Evolutionary conservation across 805 yeast species (phyloP).

Genomic region (Nakazawaea holstii): DNA sequence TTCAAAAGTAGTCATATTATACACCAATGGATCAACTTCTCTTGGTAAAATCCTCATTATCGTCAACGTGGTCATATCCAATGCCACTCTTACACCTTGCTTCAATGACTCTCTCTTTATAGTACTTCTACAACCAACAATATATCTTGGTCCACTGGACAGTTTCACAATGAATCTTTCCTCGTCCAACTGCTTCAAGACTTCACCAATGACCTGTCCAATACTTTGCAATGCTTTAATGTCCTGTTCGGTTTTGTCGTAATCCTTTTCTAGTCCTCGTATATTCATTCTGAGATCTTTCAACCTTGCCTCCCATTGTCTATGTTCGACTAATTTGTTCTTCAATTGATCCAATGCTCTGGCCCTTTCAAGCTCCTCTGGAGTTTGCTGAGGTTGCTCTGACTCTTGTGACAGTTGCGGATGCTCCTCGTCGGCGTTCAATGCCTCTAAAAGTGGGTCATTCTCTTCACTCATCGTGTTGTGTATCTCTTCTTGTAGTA

Average conservation of each 20-base stretch:
- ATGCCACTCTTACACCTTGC: conserved; percentile 93
- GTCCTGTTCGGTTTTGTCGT: conserved; percentile 92
- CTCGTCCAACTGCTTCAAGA: conserved; percentile 88
- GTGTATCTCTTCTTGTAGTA: conserved; percentile 1
- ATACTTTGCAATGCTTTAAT: conserved; percentile 95
- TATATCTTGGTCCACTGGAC: conserved; percentile 94
- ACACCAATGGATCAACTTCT: conserved; percentile 96
- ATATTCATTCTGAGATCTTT: conserved; percentile 79
- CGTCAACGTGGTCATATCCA: conserved; percentile 96
- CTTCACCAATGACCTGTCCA: conserved; percentile 97
- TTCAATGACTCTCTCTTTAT: conserved; percentile 77
- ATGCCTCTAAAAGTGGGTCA: conserved; percentile 74
- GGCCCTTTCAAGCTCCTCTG: conserved; percentile 50
- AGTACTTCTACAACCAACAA: conserved; percentile 94
- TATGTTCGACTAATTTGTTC: conserved; percentile 83
- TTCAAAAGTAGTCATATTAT: conserved; percentile 96
- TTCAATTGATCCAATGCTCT: conserved; percentile 75
- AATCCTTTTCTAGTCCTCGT: conserved; percentile 76
- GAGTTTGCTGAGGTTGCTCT: conserved; percentile 23
- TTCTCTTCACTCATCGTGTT: conserved; percentile 53
- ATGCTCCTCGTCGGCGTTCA: conserved; percentile 32
- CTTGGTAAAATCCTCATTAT: conserved; percentile 96
- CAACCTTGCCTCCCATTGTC: conserved; percentile 89
- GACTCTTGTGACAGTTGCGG: conserved; percentile 15
- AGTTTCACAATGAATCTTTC: conserved; percentile 96